A percentile compares a stretch with the other conserved stretches of the same genome.
Evolutionary conservation across 148 eudicot genomes (phyloP).

Genomic region (Simmondsia chinensis): DNA sequence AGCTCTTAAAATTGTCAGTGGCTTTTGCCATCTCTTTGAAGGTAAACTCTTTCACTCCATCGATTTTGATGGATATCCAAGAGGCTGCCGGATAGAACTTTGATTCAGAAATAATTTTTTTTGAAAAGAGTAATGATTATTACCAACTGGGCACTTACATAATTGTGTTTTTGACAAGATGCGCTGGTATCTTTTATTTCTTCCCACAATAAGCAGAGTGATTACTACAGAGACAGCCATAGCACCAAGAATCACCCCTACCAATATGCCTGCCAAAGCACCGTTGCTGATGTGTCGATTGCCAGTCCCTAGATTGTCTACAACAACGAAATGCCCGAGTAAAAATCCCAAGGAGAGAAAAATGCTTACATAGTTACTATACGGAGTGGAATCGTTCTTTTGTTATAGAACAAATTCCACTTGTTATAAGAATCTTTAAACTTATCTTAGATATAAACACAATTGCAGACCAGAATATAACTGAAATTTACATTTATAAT

Average conservation of each 20-base stretch:
- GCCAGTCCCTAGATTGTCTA: conserved; percentile 23
- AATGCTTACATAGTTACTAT: neutral
- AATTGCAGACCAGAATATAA: too few relatives aligned
- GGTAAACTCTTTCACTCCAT: conserved; percentile 69
- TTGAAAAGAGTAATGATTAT: neutral
- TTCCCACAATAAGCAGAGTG: conserved; percentile 35
- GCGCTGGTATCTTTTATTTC: conserved; percentile 19
- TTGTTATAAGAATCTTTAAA: too few relatives aligned
- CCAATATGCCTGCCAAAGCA: conserved; percentile 27
- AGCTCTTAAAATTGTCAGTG: conserved; percentile 40
- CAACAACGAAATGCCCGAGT: conserved; percentile 11
- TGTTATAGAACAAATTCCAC: too few relatives aligned
- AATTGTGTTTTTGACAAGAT: conserved; percentile 23
- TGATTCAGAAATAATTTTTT: neutral
- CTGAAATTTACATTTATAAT: too few relatives aligned
- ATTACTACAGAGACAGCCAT: conserved; percentile 23
- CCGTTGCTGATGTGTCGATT: conserved; percentile 34
- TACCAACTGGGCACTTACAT: conserved; percentile 32
- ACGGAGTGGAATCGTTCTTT: too few relatives aligned
- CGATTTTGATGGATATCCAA: conserved; percentile 52
- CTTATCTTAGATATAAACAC: too few relatives aligned
- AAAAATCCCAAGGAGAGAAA: neutral
- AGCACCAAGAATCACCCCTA: conserved; percentile 30
- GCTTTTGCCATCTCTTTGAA: conserved; percentile 62
- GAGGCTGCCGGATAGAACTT: conserved; percentile 42